Conservation (phyloP, 805 yeast species). For the Metschnikowia proteae region DNA sequence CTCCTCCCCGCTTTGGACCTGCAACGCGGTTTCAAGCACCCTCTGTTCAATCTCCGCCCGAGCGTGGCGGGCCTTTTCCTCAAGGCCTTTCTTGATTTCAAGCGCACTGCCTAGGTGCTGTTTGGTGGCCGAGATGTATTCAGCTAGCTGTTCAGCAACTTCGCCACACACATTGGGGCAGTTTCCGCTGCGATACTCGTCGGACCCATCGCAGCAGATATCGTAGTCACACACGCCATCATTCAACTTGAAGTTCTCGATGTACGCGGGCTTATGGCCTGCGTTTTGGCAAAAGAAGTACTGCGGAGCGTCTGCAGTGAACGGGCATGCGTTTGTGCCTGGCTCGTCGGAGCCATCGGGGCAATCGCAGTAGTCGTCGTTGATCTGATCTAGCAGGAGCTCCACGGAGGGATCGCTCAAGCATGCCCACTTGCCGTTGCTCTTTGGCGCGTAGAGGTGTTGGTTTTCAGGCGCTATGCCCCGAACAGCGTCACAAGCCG, state of each 20-base stretch:
- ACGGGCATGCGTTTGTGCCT: conserved; percentile 80
- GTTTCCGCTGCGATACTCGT: conserved; percentile 50
- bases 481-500: conserved; percentile 7
- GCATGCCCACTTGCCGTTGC: conserved; percentile 62
- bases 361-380: conserved; percentile 92
- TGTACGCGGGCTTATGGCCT: conserved; percentile 60
- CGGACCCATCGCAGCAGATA: conserved; percentile 91
- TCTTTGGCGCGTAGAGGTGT: conserved; percentile 48
- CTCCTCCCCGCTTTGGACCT: conserved; percentile 4
- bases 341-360: conserved; percentile 98
- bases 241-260: conserved; percentile 66
- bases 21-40: neutral
- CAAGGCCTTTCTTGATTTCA: conserved; percentile 26
- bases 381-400: conserved; percentile 59
- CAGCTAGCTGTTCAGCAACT: conserved; percentile 39
- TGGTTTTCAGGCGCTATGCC: conserved; percentile 42
- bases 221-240: conserved; percentile 94
- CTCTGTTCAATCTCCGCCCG: conserved; percentile 14
- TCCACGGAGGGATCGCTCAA: conserved; percentile 61
- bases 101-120: conserved; percentile 21
- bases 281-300: conserved; percentile 72
- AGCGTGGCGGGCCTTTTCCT: conserved; percentile 18
- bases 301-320: conserved; percentile 21
- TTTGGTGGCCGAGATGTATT: neutral
- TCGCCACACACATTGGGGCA: conserved; percentile 59